Evolutionary conservation across 306 rosid species (phyloP).

Genomic region (Prunus armeniaca): DNA sequence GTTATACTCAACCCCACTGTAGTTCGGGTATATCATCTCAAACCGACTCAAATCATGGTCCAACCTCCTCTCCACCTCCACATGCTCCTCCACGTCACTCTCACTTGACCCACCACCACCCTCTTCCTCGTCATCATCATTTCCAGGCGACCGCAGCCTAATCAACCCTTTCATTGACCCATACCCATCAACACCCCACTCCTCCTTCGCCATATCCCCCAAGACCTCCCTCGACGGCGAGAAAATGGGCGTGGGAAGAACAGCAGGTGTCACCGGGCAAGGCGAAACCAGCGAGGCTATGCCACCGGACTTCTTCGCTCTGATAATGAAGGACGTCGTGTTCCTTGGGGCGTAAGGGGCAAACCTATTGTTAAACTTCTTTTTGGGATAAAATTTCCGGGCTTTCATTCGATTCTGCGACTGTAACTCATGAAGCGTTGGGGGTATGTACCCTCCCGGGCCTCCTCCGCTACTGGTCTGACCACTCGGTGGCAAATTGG

Average conservation of each 20-base stretch:
- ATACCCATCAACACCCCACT: conserved; percentile 83
- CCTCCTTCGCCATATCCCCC: conserved; percentile 66
- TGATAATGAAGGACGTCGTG: conserved; percentile 68
- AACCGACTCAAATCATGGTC: conserved; percentile 93
- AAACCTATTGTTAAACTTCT: conserved; percentile 56
- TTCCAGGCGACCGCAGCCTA: conserved; percentile 53
- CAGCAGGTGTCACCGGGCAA: conserved; percentile 80
- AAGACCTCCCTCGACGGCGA: conserved; percentile 65
- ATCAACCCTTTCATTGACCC: conserved; percentile 86
- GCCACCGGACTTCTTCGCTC: conserved; percentile 64
- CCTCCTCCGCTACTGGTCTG: conserved; percentile 26
- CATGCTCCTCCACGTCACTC: conserved; percentile 85
- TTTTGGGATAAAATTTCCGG: conserved; percentile 54
- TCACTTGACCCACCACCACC: conserved; percentile 74
- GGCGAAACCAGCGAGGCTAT: conserved; percentile 85
- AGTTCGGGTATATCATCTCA: conserved; percentile 85
- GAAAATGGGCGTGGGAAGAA: conserved; percentile 69
- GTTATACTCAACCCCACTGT: conserved; percentile 67
- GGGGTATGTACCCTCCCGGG: conserved; percentile 51
- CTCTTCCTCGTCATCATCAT: conserved; percentile 34
- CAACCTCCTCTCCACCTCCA: conserved; percentile 88
- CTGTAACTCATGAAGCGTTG: conserved; percentile 76
- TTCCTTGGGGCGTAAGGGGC: conserved; percentile 84
- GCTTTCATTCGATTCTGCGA: conserved; percentile 68
- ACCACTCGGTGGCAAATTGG: conserved; percentile 23